Conservation (phyloP, 495 filamentous ascomycete species). For the Aspergillus bridgeri region DNA sequence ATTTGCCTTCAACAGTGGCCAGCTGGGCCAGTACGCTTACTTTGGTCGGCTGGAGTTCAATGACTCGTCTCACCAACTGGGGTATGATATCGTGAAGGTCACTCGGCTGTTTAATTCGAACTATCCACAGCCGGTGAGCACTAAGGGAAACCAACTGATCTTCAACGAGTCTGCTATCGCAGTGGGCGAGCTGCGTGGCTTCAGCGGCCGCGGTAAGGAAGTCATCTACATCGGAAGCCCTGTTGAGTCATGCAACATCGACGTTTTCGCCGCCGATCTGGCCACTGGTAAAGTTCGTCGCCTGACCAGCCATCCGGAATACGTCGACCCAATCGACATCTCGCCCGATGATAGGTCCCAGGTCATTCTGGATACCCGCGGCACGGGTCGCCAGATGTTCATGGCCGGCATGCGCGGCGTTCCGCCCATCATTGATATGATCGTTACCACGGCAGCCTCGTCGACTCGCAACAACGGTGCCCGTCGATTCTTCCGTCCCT, state of each 20-base stretch:
- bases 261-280: slow-evolving; percentile 21
- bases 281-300: slow-evolving; percentile 21
- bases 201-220: slow-evolving; percentile 21
- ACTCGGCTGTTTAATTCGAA: slow-evolving; percentile 2
- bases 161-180: slow-evolving; percentile 16
- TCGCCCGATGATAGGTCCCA: slow-evolving; percentile 21
- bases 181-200: slow-evolving; percentile 24
- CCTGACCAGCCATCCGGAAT: slow-evolving; percentile 24
- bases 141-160: slow-evolving; percentile 8
- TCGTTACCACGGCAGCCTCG: slow-evolving; percentile 10
- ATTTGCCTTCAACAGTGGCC: slow-evolving; percentile 6
- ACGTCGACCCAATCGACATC: slow-evolving; percentile 23
- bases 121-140: neutral
- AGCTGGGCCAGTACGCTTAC: slow-evolving; percentile 16
- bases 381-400: slow-evolving; percentile 22
- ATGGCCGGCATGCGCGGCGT: slow-evolving; percentile 21
- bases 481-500: slow-evolving; percentile 24
- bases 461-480: slow-evolving; percentile 23
- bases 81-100: slow-evolving; percentile 24
- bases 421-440: slow-evolving; percentile 19
- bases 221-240: slow-evolving; percentile 21
- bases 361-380: slow-evolving; percentile 23
- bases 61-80: slow-evolving; percentile 9
- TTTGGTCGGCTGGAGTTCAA: slow-evolving; percentile 25
- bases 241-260: slow-evolving; percentile 23